Evolutionary conservation across 1,284 basidiomycete species (phyloP).

Genomic region (Takashimella tepidaria): DNA sequence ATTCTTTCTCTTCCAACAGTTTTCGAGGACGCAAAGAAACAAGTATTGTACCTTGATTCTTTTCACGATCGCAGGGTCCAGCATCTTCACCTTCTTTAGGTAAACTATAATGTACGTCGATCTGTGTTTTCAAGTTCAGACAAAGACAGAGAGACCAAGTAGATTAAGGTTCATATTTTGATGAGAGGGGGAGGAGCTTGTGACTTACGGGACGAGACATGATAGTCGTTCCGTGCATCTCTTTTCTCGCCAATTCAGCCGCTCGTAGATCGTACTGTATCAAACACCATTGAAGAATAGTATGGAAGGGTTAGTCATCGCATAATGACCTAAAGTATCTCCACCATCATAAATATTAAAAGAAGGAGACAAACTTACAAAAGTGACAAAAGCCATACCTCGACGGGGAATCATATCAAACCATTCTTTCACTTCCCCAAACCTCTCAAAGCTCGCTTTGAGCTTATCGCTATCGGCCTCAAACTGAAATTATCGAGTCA

Average conservation of each 20-base stretch:
- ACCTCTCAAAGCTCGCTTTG: conserved; percentile 77
- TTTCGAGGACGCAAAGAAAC: conserved; percentile 64
- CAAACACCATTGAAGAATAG: conserved; percentile 4
- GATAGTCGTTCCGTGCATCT: conserved; percentile 77
- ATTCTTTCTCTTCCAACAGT: conserved; percentile 72
- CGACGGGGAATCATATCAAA: conserved; percentile 90
- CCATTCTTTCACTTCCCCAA: conserved; percentile 93
- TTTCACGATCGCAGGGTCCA: conserved; percentile 70
- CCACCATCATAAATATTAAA: too few relatives aligned
- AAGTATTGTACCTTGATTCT: conserved; percentile 82
- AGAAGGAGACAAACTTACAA: conserved; percentile 58
- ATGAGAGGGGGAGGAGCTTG: conserved; percentile 8
- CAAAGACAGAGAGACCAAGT: too few relatives aligned
- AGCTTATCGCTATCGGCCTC: conserved; percentile 80
- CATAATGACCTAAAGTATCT: too few relatives aligned
- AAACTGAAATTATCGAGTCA: too few relatives aligned
- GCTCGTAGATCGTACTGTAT: conserved; percentile 80
- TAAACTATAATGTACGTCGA: conserved; percentile 95
- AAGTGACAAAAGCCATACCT: conserved; percentile 97
- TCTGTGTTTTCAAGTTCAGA: too few relatives aligned
- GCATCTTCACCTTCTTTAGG: conserved; percentile 76
- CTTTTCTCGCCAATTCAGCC: conserved; percentile 81
- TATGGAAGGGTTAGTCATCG: too few relatives aligned
- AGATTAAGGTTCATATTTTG: too few relatives aligned
- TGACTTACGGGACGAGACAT: conserved; percentile 70